Conservation (phyloP, 1,284 basidiomycete species). For the Ceratobasidium sp. region DNA sequence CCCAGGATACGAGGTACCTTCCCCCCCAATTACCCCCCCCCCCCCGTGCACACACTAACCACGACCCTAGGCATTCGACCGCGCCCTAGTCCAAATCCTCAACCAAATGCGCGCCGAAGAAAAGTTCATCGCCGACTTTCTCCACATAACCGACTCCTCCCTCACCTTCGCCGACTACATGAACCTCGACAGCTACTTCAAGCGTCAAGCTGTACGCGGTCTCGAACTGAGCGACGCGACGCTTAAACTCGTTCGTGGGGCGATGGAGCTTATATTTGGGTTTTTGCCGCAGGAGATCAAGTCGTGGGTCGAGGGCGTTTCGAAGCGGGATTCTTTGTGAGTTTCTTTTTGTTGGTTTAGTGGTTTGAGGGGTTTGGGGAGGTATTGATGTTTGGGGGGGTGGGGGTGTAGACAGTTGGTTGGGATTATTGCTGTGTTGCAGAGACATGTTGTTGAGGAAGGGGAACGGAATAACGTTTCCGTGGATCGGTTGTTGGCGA, state of each 20-base stretch:
- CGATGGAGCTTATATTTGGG: constrained; percentile 96
- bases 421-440: constrained; percentile 84
- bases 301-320: constrained; percentile 83
- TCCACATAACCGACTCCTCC: constrained; percentile 90
- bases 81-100: constrained; percentile 82
- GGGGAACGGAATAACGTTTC: constrained; percentile 85
- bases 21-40: too few relatives aligned
- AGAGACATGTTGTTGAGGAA: constrained; percentile 81
- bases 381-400: background rate
- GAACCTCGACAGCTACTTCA: constrained; percentile 94
- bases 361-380: background rate
- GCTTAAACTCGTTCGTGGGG: constrained; percentile 83
- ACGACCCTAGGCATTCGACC: constrained; percentile 74
- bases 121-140: constrained; percentile 90
- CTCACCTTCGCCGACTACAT: constrained; percentile 97
- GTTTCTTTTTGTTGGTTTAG: constrained; percentile 56
- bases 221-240: constrained; percentile 77
- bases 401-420: constrained; percentile 77
- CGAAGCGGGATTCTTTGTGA: constrained; percentile 84
- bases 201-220: constrained; percentile 86
- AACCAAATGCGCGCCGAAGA: constrained; percentile 86
- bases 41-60: too few relatives aligned
- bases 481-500: constrained; percentile 79
- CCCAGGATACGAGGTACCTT: constrained; percentile 74
- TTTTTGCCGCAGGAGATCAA: constrained; percentile 90